These are phyloP conservation scores for Polychaeton citri DNA, from an alignment of 2,329 filamentous ascomycete species.

Conservation along the genomic window DNA sequence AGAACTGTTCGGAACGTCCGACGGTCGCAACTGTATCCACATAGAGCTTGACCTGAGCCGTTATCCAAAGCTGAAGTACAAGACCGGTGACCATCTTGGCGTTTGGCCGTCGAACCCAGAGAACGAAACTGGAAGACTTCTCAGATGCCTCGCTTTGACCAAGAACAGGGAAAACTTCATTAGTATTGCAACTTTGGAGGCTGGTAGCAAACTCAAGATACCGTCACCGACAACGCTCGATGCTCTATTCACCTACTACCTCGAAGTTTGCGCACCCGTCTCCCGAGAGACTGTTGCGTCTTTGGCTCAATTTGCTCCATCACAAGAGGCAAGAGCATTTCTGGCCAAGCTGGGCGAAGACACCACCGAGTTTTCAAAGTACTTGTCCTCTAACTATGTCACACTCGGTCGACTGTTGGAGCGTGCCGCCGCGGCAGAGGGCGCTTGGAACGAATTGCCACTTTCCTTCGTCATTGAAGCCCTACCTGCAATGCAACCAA, in stretches of 20 bases:
- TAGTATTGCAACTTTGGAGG: constrained; percentile 17
- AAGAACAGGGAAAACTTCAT: constrained; percentile 12
- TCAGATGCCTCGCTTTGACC: constrained; percentile 17
- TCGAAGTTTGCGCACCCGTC: constrained; percentile 33
- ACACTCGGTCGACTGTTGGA: constrained; percentile 26
- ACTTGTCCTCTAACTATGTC: constrained; percentile 21
- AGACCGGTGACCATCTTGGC: constrained; percentile 30
- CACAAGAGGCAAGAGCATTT: constrained; percentile 16
- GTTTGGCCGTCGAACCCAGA: constrained; percentile 29
- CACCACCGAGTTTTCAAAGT: constrained; percentile 21
- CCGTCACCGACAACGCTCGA: constrained; percentile 28
- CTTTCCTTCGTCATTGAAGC: constrained; percentile 19
- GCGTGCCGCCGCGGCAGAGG: constrained; percentile 9
- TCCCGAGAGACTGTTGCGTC: constrained; percentile 25
- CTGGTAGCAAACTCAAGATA: constrained; percentile 21
- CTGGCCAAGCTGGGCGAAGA: constrained; percentile 19
- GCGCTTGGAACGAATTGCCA: constrained; percentile 24
- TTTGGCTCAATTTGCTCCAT: constrained; percentile 28
- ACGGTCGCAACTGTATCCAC: constrained; percentile 27
- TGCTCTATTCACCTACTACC: constrained; percentile 30
- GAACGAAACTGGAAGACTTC: constrained; percentile 23
- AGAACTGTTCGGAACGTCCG: constrained; percentile 22
- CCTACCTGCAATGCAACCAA: constrained; percentile 55
- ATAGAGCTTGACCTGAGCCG: constrained; percentile 27
- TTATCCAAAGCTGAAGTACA: constrained; percentile 25